Evolutionary conservation across 139 green algal genomes (phyloP), one percentile per base, ranked within the genome.

Genomic region (Picochlorum sp.): DNA sequence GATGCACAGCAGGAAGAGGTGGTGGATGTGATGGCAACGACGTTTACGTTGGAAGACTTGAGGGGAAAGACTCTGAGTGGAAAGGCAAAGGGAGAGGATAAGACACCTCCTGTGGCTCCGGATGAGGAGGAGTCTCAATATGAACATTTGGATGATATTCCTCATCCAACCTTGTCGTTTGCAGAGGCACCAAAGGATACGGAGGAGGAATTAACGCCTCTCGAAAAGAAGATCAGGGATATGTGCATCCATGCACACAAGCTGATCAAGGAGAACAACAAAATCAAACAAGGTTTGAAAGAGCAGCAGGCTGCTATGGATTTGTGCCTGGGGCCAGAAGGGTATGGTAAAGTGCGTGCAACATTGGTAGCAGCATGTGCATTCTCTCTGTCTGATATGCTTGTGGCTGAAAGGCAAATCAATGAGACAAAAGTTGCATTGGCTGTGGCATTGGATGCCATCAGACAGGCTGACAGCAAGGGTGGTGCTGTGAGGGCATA

Each of bases 231-330:
- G 70, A 62, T 62, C 2, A 24, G 49, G 20, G 26, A 72, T 14
- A 69, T 77, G 64, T 57, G 20, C 9, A 24, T 77, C 31, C 63
- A 72, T 50, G 70, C 70, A 9, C 64, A 77, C 70, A 77, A 77
- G 56, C 57, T 72, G 9, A 62, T 77, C n/a, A 67, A 61, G 68
- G 57, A 76, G 57, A 62, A 70, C 54, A 67, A 71, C 13, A 77
- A 77, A 58, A n/a, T 72, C 18, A 50, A 49, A 37, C 57, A 72
- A 58, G 70, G 47, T n/a, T 21, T 14, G 15, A 71, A 71, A 56
- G 64, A 72, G 57, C 70, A 77, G 57, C 49, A 63, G 34, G 45
- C 45, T 4, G 70, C 63, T 0, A 34, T 77, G 37, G 64, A 77
- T 31, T 11, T 77, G 23, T 45, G 64, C 59, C 45, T 77, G 28